Base-by-base conservation (phyloP, 2,329 filamentous ascomycete species). In the Apiospora hydei region DNA sequence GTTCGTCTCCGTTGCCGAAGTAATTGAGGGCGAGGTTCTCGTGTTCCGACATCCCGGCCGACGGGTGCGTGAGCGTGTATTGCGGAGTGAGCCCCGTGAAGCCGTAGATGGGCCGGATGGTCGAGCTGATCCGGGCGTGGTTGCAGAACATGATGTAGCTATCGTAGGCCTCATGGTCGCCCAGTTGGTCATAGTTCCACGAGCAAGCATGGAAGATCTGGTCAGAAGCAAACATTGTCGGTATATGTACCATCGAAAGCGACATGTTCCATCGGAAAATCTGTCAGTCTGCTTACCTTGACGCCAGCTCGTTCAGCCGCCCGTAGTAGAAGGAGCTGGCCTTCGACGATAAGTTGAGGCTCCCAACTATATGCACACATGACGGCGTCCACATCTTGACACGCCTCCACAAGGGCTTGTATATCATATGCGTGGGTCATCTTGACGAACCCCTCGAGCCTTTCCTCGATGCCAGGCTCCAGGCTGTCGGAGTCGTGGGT, bases 281-380 rank as follows among this genome's bases (percentile, higher is more conserved):
- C 11, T 34, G 13, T 2, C 4, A 14, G 6, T 57, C n/a, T 2
- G 14, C 51, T 61, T 38, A 61, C 53, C 18, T 68, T 79, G 69
- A 83, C 75, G 0, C 77, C 76, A 6, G 81, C 82, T 6, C 80
- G 75, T 73, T 83, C 82, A 1, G 79, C 80, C 3, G 82, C 82
- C 8, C 80, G 76, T 1, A 84, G 74, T 0, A 84, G 80, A 16
- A 81, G 71, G 2, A 84, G 76, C 34, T 83, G 78, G 3, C 77
- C 81, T 18, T 83, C 82, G 16, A 84, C 72, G 8, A 71, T 70
- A 4, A 80, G 72, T 47, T 78, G 61, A 2, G 80, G 77, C 10
- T 53, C 61, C 3, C 71, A 72, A 21, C 71, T 72, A 68, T 82
- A 82, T 8, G 80, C 78, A 69, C 76, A 78, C 30, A 83, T 78